These are phyloP conservation scores for Papiliotrema flavescens DNA, from an alignment of 1,284 basidiomycete species.

Conservation along the genomic window DNA sequence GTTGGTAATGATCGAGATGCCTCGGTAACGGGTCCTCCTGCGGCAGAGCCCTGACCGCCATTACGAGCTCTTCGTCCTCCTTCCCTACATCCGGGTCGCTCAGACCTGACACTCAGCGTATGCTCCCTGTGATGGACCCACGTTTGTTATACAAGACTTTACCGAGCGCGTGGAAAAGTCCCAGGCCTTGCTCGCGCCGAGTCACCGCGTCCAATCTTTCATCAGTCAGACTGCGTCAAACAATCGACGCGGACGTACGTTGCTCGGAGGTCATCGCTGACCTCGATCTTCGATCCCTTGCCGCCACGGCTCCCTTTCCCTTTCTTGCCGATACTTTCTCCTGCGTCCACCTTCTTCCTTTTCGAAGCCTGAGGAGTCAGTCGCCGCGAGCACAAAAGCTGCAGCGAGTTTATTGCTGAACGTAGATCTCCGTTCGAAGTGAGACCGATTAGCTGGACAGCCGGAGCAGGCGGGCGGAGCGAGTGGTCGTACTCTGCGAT, in stretches of 20 bases:
- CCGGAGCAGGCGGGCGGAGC: conserved; percentile 58
- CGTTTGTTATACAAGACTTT: conserved; percentile 95
- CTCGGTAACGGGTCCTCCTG: conserved; percentile 56
- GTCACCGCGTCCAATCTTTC: conserved; percentile 64
- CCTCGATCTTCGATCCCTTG: conserved; percentile 42
- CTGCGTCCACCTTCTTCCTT: conserved; percentile 12
- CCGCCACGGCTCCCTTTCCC: conserved; percentile 41
- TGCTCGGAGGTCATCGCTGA: conserved; percentile 41
- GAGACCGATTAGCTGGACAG: conserved; percentile 69
- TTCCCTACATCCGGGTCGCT: conserved; percentile 35
- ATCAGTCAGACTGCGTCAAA: background rate
- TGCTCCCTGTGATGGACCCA: conserved; percentile 45
- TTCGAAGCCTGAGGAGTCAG: conserved; percentile 11
- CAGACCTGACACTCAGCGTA: conserved; percentile 25
- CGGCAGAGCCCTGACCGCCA: conserved; percentile 32
- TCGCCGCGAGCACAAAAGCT: conserved; percentile 58
- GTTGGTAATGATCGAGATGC: conserved; percentile 59
- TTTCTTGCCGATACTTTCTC: conserved; percentile 24
- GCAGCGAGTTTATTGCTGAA: conserved; percentile 85
- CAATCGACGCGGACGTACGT: conserved; percentile 37
- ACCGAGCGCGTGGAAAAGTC: conserved; percentile 88
- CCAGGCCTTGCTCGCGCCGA: conserved; percentile 76
- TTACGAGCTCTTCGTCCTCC: conserved; percentile 32
- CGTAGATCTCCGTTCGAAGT: conserved; percentile 85
- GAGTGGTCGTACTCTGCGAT: conserved; percentile 48